phyloP scores from a whole-genome alignment of 139 green algal species.

The Chlorella sp. region DNA sequence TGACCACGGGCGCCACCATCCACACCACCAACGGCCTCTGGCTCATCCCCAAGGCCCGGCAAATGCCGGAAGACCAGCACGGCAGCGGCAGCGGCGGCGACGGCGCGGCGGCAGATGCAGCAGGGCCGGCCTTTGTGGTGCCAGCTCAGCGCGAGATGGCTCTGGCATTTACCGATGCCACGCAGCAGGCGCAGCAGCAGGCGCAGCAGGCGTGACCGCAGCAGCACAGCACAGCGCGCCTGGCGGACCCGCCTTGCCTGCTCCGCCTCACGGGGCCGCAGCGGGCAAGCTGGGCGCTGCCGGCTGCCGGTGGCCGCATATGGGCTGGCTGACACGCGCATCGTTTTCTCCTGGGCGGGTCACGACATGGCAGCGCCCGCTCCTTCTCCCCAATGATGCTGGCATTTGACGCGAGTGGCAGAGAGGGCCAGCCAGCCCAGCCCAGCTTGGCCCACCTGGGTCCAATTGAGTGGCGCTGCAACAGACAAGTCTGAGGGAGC shows the following conservation, averaged over 20 bases:
- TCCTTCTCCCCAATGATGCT: not conserved
- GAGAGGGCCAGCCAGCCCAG: not conserved
- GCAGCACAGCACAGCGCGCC: not conserved
- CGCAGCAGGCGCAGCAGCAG: not conserved
- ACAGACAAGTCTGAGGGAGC: too few relatives aligned
- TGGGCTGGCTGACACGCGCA: not conserved
- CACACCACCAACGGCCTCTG: slow-evolving; percentile 84
- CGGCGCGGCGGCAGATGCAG: not conserved
- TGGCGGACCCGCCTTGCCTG: too few relatives aligned
- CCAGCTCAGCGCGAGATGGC: not conserved
- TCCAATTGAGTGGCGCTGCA: too few relatives aligned
- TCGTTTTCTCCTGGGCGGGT: not conserved
- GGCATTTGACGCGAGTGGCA: not conserved
- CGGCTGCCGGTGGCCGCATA: not conserved
- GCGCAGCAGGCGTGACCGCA: not conserved
- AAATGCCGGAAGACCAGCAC: not conserved
- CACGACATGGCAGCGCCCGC: not conserved
- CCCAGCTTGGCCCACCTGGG: not conserved
- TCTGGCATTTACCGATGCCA: not conserved
- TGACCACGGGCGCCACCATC: slow-evolving; percentile 90
- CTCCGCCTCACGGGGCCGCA: too few relatives aligned
- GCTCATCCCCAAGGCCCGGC: slow-evolving; percentile 52
- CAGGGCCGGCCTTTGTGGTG: not conserved
- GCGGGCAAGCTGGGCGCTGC: too few relatives aligned
- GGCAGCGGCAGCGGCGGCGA: not conserved